phyloP scores from a whole-genome alignment of 495 filamentous ascomycete genomes.

The Thermochaetoides thermophila region DNA sequence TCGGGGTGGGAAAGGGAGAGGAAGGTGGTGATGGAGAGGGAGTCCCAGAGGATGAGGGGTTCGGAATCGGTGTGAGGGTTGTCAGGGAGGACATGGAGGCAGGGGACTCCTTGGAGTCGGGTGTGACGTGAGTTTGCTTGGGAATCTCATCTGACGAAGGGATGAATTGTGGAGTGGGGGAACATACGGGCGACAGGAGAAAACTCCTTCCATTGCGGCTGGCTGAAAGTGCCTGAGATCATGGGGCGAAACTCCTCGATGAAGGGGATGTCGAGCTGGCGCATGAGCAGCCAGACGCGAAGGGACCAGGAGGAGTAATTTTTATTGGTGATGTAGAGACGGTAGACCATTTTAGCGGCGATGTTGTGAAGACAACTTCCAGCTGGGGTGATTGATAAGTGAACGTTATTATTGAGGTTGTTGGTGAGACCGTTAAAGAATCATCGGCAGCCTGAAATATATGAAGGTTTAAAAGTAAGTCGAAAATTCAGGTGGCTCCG shows the following conservation, averaged over 20 bases:
- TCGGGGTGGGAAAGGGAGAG: slow-evolving; percentile 34
- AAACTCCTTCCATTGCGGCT: slow-evolving; percentile 16
- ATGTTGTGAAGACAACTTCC: no score
- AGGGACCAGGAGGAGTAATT: slow-evolving; percentile 26
- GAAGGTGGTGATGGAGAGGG: slow-evolving; percentile 40
- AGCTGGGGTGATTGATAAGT: no score
- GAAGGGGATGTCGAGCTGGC: slow-evolving; percentile 17
- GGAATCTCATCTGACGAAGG: no score
- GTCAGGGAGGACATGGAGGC: slow-evolving; percentile 11
- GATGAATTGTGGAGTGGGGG: no score
- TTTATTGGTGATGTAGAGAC: slow-evolving; percentile 21
- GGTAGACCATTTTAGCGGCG: no score
- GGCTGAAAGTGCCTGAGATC: slow-evolving; percentile 5
- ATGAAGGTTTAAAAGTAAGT: no score
- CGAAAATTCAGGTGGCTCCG: no score
- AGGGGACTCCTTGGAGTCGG: no score
- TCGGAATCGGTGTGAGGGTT: background rate
- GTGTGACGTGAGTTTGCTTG: no score
- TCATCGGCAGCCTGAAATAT: no score
- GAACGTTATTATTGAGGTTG: no score
- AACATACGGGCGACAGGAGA: slow-evolving; percentile 17
- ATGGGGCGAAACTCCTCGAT: slow-evolving; percentile 11
- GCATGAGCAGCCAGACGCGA: slow-evolving; percentile 20
- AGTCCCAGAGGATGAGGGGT: slow-evolving; percentile 27
- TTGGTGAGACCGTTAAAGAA: no score